Base-by-base conservation (phyloP, 2,329 filamentous ascomycete genomes). In the Capronia epimyces region DNA sequence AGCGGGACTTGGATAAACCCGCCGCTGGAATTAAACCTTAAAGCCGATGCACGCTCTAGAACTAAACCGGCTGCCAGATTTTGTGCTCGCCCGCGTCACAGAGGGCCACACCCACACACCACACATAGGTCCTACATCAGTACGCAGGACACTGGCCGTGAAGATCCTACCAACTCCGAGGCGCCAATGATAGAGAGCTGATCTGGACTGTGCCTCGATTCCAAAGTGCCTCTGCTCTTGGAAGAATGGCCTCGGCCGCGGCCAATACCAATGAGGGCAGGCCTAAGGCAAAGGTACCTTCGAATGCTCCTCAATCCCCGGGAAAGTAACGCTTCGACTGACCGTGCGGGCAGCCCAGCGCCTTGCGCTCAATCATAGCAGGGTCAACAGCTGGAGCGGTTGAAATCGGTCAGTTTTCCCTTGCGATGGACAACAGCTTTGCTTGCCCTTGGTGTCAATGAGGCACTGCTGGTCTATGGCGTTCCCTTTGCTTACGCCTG, bases 341-440 rank as follows among this genome's bases (percentile, higher is more conserved):
- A 56, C 20, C 13, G 22, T 15, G 51, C 31, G 59, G 64, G 49
- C 65, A 83, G 71, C 87, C 90, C 41, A 95, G 87, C 65, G 81
- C 87, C 43, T 71, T 95, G 66, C 87, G 93, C 61, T 95, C 89
- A 53, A 87, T 97, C 63, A 76, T 97, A 62, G 93, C 93, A 49
- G 93, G 93, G 57, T 88, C 89, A 50, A 87, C 86, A n/a, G 93
- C 91, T 48, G 93, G 93, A 64, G 93, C 90, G 48, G 80, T 97
- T 60, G 91, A 98, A 73, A 97, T 97, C 68, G 82, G 87, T 90
- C 75, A 62, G 72, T 62, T 41, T 24, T 21, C 18, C 49, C 7
- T 20, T 22, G 22, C 22, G 13, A 25, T 43, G 15, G n/a, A n/a
- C n/a, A n/a, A n/a, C n/a, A n/a, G n/a, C n/a, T n/a, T n/a, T n/a